Base-by-base conservation (phyloP, 306 rosid species). In the Mimosa pudica region DNA sequence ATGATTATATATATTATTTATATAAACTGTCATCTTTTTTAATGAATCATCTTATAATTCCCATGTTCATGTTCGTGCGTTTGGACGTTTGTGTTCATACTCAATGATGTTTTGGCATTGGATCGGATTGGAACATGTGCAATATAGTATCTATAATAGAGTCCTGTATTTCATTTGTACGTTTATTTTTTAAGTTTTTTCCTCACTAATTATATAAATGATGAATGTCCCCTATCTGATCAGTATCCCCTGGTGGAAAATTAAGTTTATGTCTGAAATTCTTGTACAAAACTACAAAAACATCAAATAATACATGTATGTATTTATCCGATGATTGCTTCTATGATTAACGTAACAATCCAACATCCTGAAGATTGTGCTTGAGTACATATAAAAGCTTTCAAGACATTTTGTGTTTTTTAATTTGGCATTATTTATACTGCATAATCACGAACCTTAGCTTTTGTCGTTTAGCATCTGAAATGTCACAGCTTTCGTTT, bases 31-130 rank as follows among this genome's bases (percentile, higher is more conserved):
- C 18, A 2, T 10, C 69, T 12, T 14, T 51, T 66, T 35, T 38
- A 65, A 38, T 36, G 30, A 65, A 35, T 42, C 9, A 2, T 66
- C 48, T 0, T n/a, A 14, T 36, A 36, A 36, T 65, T 65, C 17
- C 47, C 13, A 65, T 38, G 24, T 67, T 67, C 71, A 67, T 38
- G 49, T 41, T 67, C 71, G 49, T 67, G 44, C 67, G 67, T 61
- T 20, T 24, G 65, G 35, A 17, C 67, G 67, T 61, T 36, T 1
- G 46, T 36, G 30, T 13, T 51, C 57, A 2, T 33, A 52, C 58
- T 63, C 44, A 33, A 5, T 6, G 2, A 16, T 17, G 41, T 38
- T 33, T 42, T 11, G 42, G 42, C 20, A 66, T 38, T 38, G 71
- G 18, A 64, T 55, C 17, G 24, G 61, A 63, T 17, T 54, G 61